Conservation (phyloP, 306 rosid species). For the Parietaria judaica region DNA sequence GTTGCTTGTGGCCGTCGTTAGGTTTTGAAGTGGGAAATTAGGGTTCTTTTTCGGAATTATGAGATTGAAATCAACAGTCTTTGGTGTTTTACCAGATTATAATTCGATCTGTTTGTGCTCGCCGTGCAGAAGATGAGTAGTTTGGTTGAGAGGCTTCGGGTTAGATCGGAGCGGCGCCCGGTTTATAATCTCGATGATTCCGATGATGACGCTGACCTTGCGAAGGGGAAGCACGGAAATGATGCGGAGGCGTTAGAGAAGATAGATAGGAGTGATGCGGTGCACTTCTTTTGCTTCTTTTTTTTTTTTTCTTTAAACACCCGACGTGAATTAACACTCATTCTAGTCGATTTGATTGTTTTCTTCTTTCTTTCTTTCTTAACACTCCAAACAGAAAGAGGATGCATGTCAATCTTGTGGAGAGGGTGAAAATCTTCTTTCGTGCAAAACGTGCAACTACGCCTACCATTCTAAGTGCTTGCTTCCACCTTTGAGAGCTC, state of each 20-base stretch:
- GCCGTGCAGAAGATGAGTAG: constrained; percentile 75
- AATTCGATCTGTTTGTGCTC: not conserved
- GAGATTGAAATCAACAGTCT: not conserved
- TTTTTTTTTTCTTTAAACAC: too few species aligned
- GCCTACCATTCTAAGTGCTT: constrained; percentile 80
- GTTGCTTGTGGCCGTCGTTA: not conserved
- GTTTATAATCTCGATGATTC: constrained; percentile 81
- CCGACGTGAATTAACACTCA: too few species aligned
- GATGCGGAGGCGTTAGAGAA: constrained; percentile 57
- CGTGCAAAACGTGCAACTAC: constrained; percentile 82
- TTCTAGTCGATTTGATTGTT: not conserved
- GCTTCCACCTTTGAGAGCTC: constrained; percentile 67
- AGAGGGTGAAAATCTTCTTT: constrained; percentile 62
- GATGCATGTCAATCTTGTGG: constrained; percentile 93
- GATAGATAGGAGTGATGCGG: constrained; percentile 74
- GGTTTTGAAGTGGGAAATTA: not conserved
- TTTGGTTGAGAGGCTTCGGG: constrained; percentile 98
- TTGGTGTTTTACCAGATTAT: not conserved
- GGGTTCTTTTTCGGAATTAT: not conserved
- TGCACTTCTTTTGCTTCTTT: constrained; percentile 24
- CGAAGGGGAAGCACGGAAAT: constrained; percentile 47
- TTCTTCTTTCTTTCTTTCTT: not conserved
- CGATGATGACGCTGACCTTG: constrained; percentile 75
- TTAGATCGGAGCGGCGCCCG: constrained; percentile 88
- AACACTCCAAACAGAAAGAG: constrained; percentile 51